phyloP scores from a whole-genome alignment of 305 asterid genomes.

The Fraxinus baroniana region DNA sequence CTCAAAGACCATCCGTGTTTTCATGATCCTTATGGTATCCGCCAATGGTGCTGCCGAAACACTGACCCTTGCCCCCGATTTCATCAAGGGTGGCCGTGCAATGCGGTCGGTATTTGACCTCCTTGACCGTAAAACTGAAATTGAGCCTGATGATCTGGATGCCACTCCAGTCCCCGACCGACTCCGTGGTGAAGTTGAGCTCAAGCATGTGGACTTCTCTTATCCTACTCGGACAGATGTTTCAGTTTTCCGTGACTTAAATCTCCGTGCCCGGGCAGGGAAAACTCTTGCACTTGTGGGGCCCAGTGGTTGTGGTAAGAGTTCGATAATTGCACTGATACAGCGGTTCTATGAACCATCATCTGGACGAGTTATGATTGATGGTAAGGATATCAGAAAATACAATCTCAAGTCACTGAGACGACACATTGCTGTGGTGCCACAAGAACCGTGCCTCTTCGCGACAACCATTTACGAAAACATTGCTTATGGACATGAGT shows the following conservation, averaged over 20 bases:
- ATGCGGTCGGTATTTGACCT: slow-evolving; percentile 94
- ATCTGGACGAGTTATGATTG: slow-evolving; percentile 75
- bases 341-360: slow-evolving; percentile 91
- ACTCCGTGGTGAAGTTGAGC: slow-evolving; percentile 85
- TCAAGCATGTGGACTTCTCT: slow-evolving; percentile 92
- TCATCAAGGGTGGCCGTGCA: slow-evolving; percentile 94
- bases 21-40: slow-evolving; percentile 99
- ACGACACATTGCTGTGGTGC: slow-evolving; percentile 80
- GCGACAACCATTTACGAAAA: slow-evolving; percentile 84
- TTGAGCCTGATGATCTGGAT: slow-evolving; percentile 81
- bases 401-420: slow-evolving; percentile 83
- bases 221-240: slow-evolving; percentile 89
- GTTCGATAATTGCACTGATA: slow-evolving; percentile 69
- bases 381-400: slow-evolving; percentile 87
- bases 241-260: slow-evolving; percentile 63
- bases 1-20: slow-evolving; percentile 93
- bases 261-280: slow-evolving; percentile 86
- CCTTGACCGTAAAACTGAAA: slow-evolving; percentile 88
- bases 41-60: slow-evolving; percentile 99
- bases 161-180: slow-evolving; percentile 58
- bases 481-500: slow-evolving; percentile 86
- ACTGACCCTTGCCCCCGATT: slow-evolving; percentile 89
- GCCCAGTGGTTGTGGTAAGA: slow-evolving; percentile 96
- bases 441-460: slow-evolving; percentile 94
- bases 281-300: slow-evolving; percentile 94